Base-by-base conservation (phyloP, 257 asterid species). In the Nemophila menziesii region DNA sequence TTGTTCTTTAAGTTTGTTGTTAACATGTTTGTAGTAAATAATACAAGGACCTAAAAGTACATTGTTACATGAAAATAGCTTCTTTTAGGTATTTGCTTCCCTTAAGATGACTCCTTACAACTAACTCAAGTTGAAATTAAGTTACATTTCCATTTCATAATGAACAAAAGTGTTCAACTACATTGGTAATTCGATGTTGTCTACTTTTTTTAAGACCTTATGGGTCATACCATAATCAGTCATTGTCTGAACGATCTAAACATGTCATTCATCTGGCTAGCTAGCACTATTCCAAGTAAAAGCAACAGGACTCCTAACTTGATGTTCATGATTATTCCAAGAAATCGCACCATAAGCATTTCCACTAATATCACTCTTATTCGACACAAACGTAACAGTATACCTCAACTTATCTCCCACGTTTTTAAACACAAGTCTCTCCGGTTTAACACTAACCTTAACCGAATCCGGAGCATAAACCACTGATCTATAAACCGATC, bases 301-400 rank as follows among this genome's bases (percentile, higher is more conserved):
- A 10, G 92, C 67, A 18, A 78, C 79, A 2, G 96, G 87, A 59
- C 96, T 85, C 62, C 43, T 71, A 22, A 85, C 93, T 52, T 54
- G 76, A 48, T 75, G 73, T 17, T 62, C 62, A 4, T 44, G 54
- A 48, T 73, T 80, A 39, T 55, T 73, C 96, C 96, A 85, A 4
- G 85, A 57, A 38, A 85, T 59, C 8, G 89, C 71, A 2, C 96
- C 96, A 36, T 71, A 85, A 1, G 67, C 84, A 41, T 61, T 64
- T 39, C 44, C 55, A 13, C 43, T 48, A 55, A 24, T 41, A 18
- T 5, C 64, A 0, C 65, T 78, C 44, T 57, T 71, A 43, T 53
- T 44, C 0, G 92, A 75, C 58, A 78, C 78, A 5, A 85, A 85
- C 0, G 93, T 78, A 6, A 71, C 83, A 0, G 89, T 80, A 48